These are phyloP conservation scores for Dactylellina cionopaga DNA, from an alignment of 2,329 filamentous ascomycete genomes.

Conservation along the genomic window DNA sequence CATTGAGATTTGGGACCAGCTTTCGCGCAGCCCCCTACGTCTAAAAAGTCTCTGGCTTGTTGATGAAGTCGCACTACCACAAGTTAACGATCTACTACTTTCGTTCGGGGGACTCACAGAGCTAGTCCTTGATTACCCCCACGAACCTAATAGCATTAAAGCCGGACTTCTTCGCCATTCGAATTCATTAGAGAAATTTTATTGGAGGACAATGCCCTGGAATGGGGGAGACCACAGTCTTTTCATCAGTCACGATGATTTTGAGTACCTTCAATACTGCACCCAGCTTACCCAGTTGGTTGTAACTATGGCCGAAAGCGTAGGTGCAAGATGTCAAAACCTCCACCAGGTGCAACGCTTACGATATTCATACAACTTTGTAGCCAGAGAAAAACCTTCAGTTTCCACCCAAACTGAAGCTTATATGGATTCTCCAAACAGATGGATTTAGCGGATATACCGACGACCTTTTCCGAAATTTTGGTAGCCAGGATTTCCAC, in stretches of 20 bases:
- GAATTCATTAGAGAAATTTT: background rate
- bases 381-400: background rate
- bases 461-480: background rate
- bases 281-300: too few species aligned
- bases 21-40: background rate
- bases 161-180: background rate
- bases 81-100: background rate
- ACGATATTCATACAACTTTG: background rate
- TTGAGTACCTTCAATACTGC: background rate
- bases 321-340: background rate
- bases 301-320: too few species aligned
- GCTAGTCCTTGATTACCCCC: background rate
- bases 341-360: background rate
- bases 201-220: background rate
- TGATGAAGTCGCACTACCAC: background rate
- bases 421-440: background rate
- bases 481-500: background rate
- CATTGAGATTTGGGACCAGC: background rate
- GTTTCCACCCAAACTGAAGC: background rate
- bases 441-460: background rate
- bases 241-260: background rate
- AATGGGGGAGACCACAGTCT: background rate
- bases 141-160: background rate
- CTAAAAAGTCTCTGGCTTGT: background rate
- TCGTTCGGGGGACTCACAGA: background rate